A percentile compares a stretch with the other conserved stretches of the same genome.
These are phyloP conservation scores for Candida peoriensis DNA, from an alignment of 805 yeast species.

Conservation along the genomic window DNA sequence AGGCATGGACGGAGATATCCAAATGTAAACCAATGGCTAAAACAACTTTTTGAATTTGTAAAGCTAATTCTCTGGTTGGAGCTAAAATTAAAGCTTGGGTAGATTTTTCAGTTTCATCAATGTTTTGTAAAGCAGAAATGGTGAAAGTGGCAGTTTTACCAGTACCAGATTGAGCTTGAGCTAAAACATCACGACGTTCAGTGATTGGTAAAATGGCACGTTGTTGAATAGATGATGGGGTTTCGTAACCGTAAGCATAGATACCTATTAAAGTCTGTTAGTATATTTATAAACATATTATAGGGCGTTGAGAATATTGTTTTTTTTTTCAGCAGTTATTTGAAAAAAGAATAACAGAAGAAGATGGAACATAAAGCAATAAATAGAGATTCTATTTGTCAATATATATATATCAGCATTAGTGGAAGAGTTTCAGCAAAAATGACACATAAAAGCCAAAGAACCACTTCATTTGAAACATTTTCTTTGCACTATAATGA, in stretches of 20 bases:
- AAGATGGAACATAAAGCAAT: not conserved
- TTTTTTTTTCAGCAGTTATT: not conserved
- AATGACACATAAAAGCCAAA: too few species aligned
- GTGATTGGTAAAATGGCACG: slow-evolving; percentile 95
- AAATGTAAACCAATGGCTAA: slow-evolving; percentile 85
- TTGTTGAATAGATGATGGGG: slow-evolving; percentile 96
- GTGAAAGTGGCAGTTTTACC: slow-evolving; percentile 99
- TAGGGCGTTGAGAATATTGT: too few species aligned
- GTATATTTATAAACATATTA: slow-evolving; percentile 4
- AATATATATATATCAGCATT: too few species aligned
- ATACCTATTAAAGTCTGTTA: slow-evolving; percentile 48
- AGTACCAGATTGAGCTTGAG: slow-evolving; percentile 99
- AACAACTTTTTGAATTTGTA: slow-evolving; percentile 92
- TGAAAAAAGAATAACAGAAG: not conserved
- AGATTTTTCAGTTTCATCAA: slow-evolving; percentile 65
- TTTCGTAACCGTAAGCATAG: slow-evolving; percentile 90
- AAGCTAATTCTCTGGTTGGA: slow-evolving; percentile 96
- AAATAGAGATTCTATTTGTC: not conserved
- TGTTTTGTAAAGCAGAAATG: slow-evolving; percentile 69
- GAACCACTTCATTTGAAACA: too few species aligned
- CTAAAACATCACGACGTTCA: slow-evolving; percentile 91
- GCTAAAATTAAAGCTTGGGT: slow-evolving; percentile 93
- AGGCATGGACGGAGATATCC: slow-evolving; percentile 90
- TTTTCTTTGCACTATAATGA: too few species aligned
- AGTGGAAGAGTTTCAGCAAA: too few species aligned